phyloP scores from a whole-genome alignment of 2,329 filamentous ascomycete species.

The Paramyrothecium roridum region DNA sequence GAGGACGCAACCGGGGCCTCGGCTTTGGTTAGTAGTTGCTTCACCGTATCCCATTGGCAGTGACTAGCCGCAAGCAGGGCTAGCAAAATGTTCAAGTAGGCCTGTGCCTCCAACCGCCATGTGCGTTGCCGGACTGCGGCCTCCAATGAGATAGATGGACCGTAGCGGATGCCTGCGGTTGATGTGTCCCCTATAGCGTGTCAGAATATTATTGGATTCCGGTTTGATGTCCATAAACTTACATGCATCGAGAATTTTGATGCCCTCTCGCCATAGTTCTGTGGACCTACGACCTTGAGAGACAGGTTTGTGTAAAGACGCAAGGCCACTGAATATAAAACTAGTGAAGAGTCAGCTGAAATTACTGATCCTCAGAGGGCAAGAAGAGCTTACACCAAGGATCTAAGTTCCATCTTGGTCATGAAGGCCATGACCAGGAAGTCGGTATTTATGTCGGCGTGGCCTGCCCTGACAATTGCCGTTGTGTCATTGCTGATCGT shows the following conservation, averaged over 20 bases:
- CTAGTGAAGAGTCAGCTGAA: conserved; percentile 31
- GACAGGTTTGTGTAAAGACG: conserved; percentile 34
- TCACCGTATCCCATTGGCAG: conserved; percentile 66
- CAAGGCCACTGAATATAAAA: conserved; percentile 53
- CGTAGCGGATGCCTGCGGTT: conserved; percentile 31
- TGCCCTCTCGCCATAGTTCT: conserved; percentile 39
- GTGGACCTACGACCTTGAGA: conserved; percentile 27
- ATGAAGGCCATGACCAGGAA: conserved; percentile 59
- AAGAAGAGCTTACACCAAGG: conserved; percentile 45
- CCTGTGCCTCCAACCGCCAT: conserved; percentile 65
- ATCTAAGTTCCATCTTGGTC: conserved; percentile 55
- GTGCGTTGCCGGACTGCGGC: conserved; percentile 55
- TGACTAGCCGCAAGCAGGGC: conserved; percentile 67
- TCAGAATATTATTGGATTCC: background rate
- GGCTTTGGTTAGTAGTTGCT: conserved; percentile 52
- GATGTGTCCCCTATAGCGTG: conserved; percentile 27
- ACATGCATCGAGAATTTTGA: conserved; percentile 47
- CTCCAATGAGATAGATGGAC: conserved; percentile 48
- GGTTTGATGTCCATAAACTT: conserved; percentile 10
- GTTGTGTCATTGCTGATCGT: conserved; percentile 57
- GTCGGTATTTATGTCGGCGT: conserved; percentile 42
- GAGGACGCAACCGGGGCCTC: conserved; percentile 37
- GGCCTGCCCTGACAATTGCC: conserved; percentile 48
- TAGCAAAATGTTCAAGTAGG: conserved; percentile 68
- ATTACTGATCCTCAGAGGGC: background rate